These are phyloP conservation scores for Pontederia crassipes DNA, from an alignment of 176 grass and related monocot genomes.

Conservation along the genomic window DNA sequence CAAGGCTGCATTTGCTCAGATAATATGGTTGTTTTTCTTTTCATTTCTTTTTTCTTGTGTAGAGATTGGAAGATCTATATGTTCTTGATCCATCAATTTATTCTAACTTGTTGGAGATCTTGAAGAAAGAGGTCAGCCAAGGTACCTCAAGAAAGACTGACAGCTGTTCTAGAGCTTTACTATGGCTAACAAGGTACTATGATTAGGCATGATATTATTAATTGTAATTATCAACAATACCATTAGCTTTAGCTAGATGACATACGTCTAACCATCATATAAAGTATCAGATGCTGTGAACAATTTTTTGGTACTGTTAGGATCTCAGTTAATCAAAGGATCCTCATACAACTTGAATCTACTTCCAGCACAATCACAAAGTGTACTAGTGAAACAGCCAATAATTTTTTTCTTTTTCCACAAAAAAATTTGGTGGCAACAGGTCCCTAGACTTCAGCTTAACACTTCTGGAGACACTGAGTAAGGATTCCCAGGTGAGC, in stretches of 20 bases:
- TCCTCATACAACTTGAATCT: too few relatives aligned
- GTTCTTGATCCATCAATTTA: conserved; percentile 40
- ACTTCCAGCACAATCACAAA: too few relatives aligned
- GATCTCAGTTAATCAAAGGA: too few relatives aligned
- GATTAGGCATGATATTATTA: background rate
- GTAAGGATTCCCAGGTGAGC: conserved; percentile 33
- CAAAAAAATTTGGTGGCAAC: conserved; percentile 1
- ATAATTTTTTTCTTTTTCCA: background rate
- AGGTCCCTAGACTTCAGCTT: conserved; percentile 70
- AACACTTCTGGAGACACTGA: conserved; percentile 45
- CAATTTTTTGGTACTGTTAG: background rate
- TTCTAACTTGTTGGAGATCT: conserved; percentile 36
- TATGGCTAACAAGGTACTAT: conserved; percentile 66
- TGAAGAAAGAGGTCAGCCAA: conserved; percentile 43
- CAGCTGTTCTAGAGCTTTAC: conserved; percentile 64
- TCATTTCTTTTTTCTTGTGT: background rate
- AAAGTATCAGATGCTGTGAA: background rate
- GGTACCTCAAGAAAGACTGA: conserved; percentile 46
- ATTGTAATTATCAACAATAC: background rate
- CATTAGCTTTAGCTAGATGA: background rate
- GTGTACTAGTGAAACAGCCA: too few relatives aligned
- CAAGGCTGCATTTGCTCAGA: too few relatives aligned
- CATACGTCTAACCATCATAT: background rate
- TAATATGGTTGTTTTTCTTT: too few relatives aligned
- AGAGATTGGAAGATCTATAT: conserved; percentile 63